These are phyloP conservation scores for Globisporangium irregulare DNA, from an alignment of 352 stramenopile genomes.

Conservation along the genomic window DNA sequence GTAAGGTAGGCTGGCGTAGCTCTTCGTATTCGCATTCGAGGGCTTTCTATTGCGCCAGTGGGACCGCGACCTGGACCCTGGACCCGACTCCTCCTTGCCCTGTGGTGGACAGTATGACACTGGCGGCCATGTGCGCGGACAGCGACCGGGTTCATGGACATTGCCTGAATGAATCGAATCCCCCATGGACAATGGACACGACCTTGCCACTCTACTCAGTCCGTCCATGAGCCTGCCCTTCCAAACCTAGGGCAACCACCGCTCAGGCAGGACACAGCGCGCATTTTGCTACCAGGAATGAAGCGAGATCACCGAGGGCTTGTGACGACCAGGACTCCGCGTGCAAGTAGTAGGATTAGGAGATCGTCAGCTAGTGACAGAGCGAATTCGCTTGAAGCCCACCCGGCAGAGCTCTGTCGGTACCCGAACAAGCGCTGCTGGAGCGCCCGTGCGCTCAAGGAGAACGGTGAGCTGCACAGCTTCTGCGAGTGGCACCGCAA, in stretches of 20 bases:
- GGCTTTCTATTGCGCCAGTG: neutral
- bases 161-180: neutral
- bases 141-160: neutral
- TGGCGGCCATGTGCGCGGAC: conserved; percentile 1
- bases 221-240: neutral
- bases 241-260: neutral
- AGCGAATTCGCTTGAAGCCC: neutral
- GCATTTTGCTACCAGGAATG: neutral
- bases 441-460: conserved; percentile 61
- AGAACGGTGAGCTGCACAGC: conserved; percentile 69
- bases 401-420: conserved; percentile 33
- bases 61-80: neutral
- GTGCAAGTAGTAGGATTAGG: neutral
- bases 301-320: conserved; percentile 12
- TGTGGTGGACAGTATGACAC: conserved; percentile 13
- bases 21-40: neutral
- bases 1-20: neutral
- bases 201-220: neutral
- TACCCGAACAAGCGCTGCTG: conserved; percentile 74
- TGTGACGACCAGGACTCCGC: neutral
- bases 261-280: neutral
- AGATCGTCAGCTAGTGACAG: neutral
- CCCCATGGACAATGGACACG: neutral
- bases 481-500: conserved; percentile 72
- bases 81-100: conserved; percentile 6